Conservation (phyloP, 2,329 filamentous ascomycete species). For the Aspergillus eucalypticola region DNA sequence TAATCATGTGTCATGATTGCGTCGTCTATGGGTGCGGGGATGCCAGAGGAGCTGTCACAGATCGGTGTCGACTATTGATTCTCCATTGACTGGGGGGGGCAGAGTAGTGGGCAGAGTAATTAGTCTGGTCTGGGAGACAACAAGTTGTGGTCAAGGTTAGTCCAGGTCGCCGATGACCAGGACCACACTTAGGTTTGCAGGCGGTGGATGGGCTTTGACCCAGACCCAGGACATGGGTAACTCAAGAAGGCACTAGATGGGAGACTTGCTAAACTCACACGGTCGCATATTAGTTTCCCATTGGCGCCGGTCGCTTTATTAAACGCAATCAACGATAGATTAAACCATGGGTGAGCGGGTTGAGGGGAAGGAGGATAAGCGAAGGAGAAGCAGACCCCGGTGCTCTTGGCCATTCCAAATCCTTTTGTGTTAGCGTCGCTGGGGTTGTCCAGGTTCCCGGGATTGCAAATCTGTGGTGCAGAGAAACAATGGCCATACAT, state of each 20-base stretch:
- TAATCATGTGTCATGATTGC: slow-evolving; percentile 8
- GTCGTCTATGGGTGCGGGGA: background rate
- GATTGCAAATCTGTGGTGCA: background rate
- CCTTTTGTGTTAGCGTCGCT: slow-evolving; percentile 2
- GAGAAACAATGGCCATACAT: slow-evolving; percentile 9
- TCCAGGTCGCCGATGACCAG: background rate
- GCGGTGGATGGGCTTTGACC: background rate
- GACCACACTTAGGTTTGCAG: background rate
- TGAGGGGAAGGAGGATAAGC: background rate
- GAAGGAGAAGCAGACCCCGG: background rate
- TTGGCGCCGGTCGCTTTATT: background rate
- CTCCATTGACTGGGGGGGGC: background rate
- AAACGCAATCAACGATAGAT: slow-evolving; percentile 5
- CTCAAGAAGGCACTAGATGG: background rate
- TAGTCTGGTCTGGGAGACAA: background rate
- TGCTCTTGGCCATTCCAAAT: slow-evolving; percentile 11
- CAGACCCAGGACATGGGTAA: background rate
- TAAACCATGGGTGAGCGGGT: background rate
- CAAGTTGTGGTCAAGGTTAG: background rate
- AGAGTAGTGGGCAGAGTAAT: background rate
- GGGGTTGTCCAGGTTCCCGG: slow-evolving; percentile 14
- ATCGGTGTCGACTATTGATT: slow-evolving; percentile 10
- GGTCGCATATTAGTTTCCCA: background rate
- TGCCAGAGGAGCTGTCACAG: slow-evolving; percentile 7
- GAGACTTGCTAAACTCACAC: background rate